A percentile compares a stretch with the other conserved stretches of the same genome.
phyloP scores from a whole-genome alignment of 352 stramenopile genomes.

The Pythium sp. region DNA sequence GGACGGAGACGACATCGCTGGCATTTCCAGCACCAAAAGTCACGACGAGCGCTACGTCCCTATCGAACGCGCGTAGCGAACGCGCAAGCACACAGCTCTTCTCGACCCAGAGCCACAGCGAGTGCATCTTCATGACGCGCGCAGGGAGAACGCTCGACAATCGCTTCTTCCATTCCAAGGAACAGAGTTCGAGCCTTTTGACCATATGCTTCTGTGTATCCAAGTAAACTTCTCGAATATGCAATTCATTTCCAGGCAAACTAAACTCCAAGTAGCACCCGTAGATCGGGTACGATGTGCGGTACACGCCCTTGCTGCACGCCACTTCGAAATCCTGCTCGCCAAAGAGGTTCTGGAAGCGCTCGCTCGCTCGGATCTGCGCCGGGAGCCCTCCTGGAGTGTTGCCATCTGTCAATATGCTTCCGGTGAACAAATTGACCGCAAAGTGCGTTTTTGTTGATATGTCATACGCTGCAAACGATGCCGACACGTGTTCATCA shows the following conservation, averaged over 20 bases:
- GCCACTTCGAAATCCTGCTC: constrained; percentile 47
- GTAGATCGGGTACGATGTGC: constrained; percentile 21
- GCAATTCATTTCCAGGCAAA: constrained; percentile 19
- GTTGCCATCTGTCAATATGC: constrained; percentile 37
- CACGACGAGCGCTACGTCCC: constrained; percentile 1
- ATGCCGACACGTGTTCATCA: constrained; percentile 17
- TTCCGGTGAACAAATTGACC: constrained; percentile 46
- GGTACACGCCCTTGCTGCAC: constrained; percentile 23
- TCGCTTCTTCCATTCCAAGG: constrained; percentile 21
- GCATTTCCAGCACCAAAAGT: neutral
- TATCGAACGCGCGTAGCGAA: constrained; percentile 16
- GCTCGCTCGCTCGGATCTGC: constrained; percentile 25
- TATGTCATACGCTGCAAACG: constrained; percentile 28
- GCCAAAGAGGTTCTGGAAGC: constrained; percentile 40
- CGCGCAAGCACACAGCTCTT: constrained; percentile 36
- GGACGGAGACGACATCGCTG: neutral
- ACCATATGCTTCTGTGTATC: neutral
- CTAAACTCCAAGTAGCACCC: constrained; percentile 37
- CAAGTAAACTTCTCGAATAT: constrained; percentile 31
- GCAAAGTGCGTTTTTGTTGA: constrained; percentile 25
- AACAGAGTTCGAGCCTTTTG: constrained; percentile 33
- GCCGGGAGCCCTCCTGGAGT: constrained; percentile 32
- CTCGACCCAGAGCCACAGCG: constrained; percentile 49
- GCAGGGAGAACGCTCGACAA: constrained; percentile 23
- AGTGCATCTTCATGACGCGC: constrained; percentile 33